Evolutionary conservation across 2,329 filamentous ascomycete species (phyloP), one percentile per base, ranked within the genome.

Genomic region (Aureobasidium pullulans): DNA sequence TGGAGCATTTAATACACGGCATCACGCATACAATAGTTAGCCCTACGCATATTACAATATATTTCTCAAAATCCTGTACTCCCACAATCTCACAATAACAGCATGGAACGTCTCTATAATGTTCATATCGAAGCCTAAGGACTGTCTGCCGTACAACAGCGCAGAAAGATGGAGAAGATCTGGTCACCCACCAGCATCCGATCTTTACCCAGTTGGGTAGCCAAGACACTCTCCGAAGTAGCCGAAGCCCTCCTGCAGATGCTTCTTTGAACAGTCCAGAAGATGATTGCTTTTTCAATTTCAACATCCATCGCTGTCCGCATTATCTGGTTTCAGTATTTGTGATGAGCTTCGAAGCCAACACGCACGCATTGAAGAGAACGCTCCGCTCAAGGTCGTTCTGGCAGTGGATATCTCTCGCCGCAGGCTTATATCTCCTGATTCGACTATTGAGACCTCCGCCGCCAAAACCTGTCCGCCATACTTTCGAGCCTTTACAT

Each of bases 401-500:
- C 16, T 59, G 57, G 57, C 47, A 59, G n/a, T 59, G 57, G 57
- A 52, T 59, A 37, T n/a, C 46, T 1, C 44, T 46, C 39, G 40
- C 40, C 5, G 57, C 57, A 47, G 54, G 54, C 34, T 15, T 57
- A 40, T 57, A 32, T 31, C 39, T 57, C 2, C 11, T 57, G 15
- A 15, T 57, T 29, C 54, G 54, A 39, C 23, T 57, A 9, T 34
- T 57, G 10, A 48, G 34, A 48, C 43, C 54, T 31, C 42, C n/a
- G 29, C 54, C 54, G 19, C 42, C 8, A 31, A 34, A 37, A 48
- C 43, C 54, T 4, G 28, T 57, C 9, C 54, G 43, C 11, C 54
- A 57, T 40, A 48, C 42, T 6, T 57, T 48, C 32, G 43, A 47
- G 32, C 54, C 54, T 16, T 5, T 57, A n/a, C 54, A 48, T 23